These are phyloP conservation scores for Biancaea sappan DNA, from an alignment of 306 rosid species.

Conservation along the genomic window DNA sequence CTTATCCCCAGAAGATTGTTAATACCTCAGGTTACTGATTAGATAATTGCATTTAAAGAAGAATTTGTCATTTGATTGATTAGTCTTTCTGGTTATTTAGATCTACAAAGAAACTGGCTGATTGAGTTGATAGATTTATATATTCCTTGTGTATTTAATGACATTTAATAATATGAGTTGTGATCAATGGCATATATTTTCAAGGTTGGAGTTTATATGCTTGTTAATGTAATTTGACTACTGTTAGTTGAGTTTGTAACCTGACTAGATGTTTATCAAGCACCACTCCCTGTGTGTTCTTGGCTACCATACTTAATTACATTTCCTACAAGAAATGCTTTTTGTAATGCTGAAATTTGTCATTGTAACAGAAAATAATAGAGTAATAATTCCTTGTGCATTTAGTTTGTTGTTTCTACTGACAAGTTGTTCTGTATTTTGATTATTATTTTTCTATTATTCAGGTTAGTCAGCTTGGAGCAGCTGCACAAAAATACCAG, in stretches of 20 bases:
- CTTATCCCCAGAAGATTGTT: constrained; percentile 93
- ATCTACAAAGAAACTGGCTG: constrained; percentile 13
- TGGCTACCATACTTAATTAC: constrained; percentile 11
- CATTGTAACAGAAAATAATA: background rate
- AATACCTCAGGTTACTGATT: constrained; percentile 83
- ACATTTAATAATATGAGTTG: background rate
- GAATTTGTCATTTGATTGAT: constrained; percentile 18
- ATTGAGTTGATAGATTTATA: constrained; percentile 8
- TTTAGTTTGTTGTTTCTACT: background rate
- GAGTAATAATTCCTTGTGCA: background rate
- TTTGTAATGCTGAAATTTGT: constrained; percentile 16
- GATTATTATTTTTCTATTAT: constrained; percentile 20
- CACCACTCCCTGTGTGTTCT: background rate
- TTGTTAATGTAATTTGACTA: background rate
- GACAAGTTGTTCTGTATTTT: constrained; percentile 5
- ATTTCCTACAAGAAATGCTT: constrained; percentile 3
- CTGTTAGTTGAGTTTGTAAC: constrained; percentile 14
- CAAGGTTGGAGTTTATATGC: background rate
- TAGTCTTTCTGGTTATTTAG: constrained; percentile 14
- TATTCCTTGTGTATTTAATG: background rate
- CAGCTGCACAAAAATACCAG: constrained; percentile 96
- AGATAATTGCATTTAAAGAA: constrained; percentile 27
- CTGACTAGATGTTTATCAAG: constrained; percentile 5
- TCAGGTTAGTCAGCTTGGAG: constrained; percentile 95
- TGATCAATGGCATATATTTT: constrained; percentile 1